Base-by-base conservation (phyloP, 768 basidiomycete genomes). In the Pleurotus cornucopiae region DNA sequence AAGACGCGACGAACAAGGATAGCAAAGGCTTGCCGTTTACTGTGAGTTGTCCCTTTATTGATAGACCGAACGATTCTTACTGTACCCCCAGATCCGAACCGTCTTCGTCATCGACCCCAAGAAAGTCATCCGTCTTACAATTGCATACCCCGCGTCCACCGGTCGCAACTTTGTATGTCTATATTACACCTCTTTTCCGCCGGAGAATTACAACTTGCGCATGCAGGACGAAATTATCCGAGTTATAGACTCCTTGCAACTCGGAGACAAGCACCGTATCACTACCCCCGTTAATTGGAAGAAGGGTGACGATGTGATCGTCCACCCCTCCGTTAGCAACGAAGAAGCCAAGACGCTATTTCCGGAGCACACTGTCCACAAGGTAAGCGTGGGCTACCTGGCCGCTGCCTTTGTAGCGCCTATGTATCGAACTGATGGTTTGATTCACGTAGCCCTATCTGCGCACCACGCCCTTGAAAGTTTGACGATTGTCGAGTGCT, bases 81-180 rank as follows among this genome's bases (percentile, higher is more conserved):
- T 14, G 23, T 44, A 46, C 13, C 56, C 41, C 18, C 41, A 91
- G 88, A 85, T 99, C 73, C 89, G 97, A 58, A 97, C 94, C 6
- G 97, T 99, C 58, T 99, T 96, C 73, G 76, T 99, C 61, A 93
- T 99, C 66, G 97, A 99, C 75, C 95, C 97, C 46, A 93, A 92
- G 76, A 94, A 97, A 76, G 80, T 84, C 65, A 97, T 99, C 68
- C 90, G 96, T 60, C 75, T 97, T 64, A 91, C 85, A 14, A 64
- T 99, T 62, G 75, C 93, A 25, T 98, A 98, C 77, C 97, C 97
- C 57, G 95, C 96, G 46, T 88, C 93, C 11, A 94, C 95, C 63
- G 97, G 96, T 43, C 89, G 94, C 66, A 95, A 94, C 81, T 96
- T 97, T 67, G 82, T 52, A 37, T 11, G 49, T 52, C n/a, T 21